phyloP scores from a whole-genome alignment of 78 protist genomes.

The Dictyostelium intermedium region DNA sequence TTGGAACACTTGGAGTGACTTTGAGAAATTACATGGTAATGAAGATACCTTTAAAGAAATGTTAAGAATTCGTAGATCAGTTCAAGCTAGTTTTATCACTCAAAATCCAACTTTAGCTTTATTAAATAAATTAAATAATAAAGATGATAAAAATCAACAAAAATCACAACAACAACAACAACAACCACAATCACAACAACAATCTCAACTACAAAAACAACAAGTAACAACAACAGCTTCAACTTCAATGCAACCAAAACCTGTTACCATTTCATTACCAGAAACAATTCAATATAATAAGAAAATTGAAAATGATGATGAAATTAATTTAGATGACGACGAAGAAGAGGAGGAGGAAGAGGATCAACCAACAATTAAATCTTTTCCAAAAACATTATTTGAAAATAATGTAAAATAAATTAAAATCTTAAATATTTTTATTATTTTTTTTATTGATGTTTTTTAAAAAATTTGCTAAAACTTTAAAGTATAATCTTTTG shows the following conservation, averaged over 20 bases:
- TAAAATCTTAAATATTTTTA: too few species aligned
- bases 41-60: conserved; percentile 97
- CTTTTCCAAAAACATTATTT: conserved; percentile 43
- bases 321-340: conserved; percentile 67
- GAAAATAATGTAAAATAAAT: conserved; percentile 14
- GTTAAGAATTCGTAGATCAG: conserved; percentile 93
- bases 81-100: conserved; percentile 43
- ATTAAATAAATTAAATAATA: conserved; percentile 42
- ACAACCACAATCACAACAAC: not conserved
- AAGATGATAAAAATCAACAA: not conserved
- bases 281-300: not conserved
- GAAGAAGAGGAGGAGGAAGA: conserved; percentile 57
- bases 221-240: not conserved
- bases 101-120: not conserved
- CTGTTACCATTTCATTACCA: not conserved
- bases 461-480: too few species aligned
- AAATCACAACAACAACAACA: not conserved
- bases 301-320: conserved; percentile 53
- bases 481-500: too few species aligned
- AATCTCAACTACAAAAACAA: not conserved
- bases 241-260: not conserved
- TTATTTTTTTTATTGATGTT: too few species aligned
- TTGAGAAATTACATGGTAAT: conserved; percentile 97
- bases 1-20: conserved; percentile 96
- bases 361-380: conserved; percentile 12